These are phyloP conservation scores for Microsporum canis DNA, from an alignment of 2,329 filamentous ascomycete genomes.

Conservation along the genomic window DNA sequence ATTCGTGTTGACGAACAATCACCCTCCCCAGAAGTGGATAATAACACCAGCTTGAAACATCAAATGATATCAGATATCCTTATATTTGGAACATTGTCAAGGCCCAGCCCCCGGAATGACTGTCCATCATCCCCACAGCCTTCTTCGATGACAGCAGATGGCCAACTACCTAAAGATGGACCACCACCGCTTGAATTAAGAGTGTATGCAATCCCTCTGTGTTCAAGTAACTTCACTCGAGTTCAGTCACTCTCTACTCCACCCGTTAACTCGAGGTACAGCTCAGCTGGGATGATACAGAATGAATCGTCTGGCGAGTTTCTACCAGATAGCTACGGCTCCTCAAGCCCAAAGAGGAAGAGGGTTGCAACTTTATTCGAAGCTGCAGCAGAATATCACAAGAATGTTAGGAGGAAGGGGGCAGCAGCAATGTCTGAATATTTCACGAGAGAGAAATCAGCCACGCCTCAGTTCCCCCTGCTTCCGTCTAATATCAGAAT, in stretches of 20 bases:
- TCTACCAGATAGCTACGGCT: slow-evolving; percentile 25
- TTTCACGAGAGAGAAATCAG: slow-evolving; percentile 29
- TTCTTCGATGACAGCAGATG: slow-evolving; percentile 22
- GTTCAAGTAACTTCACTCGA: slow-evolving; percentile 24
- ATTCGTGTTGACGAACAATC: slow-evolving; percentile 20
- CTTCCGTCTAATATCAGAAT: slow-evolving; percentile 22
- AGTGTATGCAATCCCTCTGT: slow-evolving; percentile 30
- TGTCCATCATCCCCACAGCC: slow-evolving; percentile 27
- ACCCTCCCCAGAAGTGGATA: not conserved
- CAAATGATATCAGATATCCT: slow-evolving; percentile 27
- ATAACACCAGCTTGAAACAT: not conserved
- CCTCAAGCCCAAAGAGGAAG: slow-evolving; percentile 34
- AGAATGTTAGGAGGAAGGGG: slow-evolving; percentile 29
- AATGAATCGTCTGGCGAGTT: slow-evolving; percentile 25
- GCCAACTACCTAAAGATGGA: slow-evolving; percentile 7
- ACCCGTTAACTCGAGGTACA: slow-evolving; percentile 16
- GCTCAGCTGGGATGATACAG: slow-evolving; percentile 7
- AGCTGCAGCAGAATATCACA: slow-evolving; percentile 32
- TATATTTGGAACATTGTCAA: slow-evolving; percentile 28
- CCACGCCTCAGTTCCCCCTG: slow-evolving; percentile 16
- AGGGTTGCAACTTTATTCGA: slow-evolving; percentile 34
- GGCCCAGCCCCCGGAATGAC: not conserved
- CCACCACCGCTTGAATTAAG: slow-evolving; percentile 19
- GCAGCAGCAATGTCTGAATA: slow-evolving; percentile 26
- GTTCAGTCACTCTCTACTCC: slow-evolving; percentile 26